Base-by-base conservation (phyloP, 2,329 filamentous ascomycete species). In the Xylariaceae sp. region DNA sequence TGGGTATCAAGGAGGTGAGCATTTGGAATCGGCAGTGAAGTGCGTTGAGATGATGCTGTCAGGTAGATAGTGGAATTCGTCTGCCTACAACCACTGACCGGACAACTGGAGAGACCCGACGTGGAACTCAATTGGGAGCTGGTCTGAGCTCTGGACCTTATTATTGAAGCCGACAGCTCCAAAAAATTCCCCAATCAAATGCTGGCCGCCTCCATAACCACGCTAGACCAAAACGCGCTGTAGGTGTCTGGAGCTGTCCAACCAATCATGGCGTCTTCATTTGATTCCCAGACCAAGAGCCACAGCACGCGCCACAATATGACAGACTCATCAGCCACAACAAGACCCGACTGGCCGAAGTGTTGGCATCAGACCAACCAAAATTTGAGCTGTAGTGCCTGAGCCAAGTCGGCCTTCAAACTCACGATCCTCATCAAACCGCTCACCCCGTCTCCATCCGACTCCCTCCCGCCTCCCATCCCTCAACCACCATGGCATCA, bases 401-500 rank as follows among this genome's bases (percentile, higher is more conserved):
- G 40, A 56, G 57, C 58, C 59, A 55, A 62, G 58, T 55, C 58
- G 59, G 59, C 57, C 60, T 57, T 60, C 44, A 36, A 52, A 50
- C 49, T 57, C 59, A 61, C 53, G 59, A 57, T 63, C 63, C 55
- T 61, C 64, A 74, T 75, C 75, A 78, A 79, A 80, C 75, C 74
- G 74, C 77, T 78, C 77, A 80, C 70, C 68, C 67, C 67, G 66
- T 64, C 66, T 51, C 48, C 49, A 58, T 65, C 67, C 62, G 55
- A 27, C 22, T 27, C 49, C 45, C 52, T 30, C 46, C 46, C 30
- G 44, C 67, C 69, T 71, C 73, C 72, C 70, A 69, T 72, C 70
- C 69, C 71, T 73, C 64, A 65, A 66, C 51, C 59, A 65, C 63
- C 68, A 96, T 97, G 92, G 92, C 92, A 79, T 96, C 92, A 75